Percentiles rank a stretch among this genome's conserved stretches.
Evolutionary conservation across 768 basidiomycete species (phyloP).

Genomic region (Trametes maxima): DNA sequence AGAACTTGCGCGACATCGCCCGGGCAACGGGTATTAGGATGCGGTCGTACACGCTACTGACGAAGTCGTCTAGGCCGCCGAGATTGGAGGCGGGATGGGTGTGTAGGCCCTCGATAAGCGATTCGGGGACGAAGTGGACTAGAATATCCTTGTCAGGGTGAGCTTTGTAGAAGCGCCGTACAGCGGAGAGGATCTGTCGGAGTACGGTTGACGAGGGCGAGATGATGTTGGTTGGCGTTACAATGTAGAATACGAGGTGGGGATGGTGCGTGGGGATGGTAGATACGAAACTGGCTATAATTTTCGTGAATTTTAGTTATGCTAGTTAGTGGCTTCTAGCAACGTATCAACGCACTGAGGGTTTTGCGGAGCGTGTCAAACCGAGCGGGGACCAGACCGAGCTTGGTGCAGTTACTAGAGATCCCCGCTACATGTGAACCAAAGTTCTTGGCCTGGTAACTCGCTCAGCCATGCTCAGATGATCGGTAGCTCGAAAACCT

Average conservation of each 20-base stretch:
- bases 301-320: background rate
- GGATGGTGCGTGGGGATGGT: conserved; percentile 19
- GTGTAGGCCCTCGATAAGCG: conserved; percentile 51
- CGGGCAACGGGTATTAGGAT: conserved; percentile 64
- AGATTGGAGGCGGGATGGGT: conserved; percentile 45
- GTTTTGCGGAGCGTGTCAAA: conserved; percentile 74
- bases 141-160: conserved; percentile 52
- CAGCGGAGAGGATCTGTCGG: conserved; percentile 67
- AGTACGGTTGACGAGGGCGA: conserved; percentile 65
- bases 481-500: conserved; percentile 33
- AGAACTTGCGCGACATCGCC: conserved; percentile 55
- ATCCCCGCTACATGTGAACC: conserved; percentile 59
- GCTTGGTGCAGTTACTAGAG: conserved; percentile 45
- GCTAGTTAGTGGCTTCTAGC: background rate
- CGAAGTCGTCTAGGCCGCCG: conserved; percentile 52
- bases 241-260: conserved; percentile 67
- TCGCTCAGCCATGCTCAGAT: conserved; percentile 19
- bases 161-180: conserved; percentile 57
- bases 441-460: conserved; percentile 57
- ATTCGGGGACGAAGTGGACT: conserved; percentile 76
- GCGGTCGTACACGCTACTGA: conserved; percentile 71
- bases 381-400: conserved; percentile 64
- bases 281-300: conserved; percentile 23
- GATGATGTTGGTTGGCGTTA: conserved; percentile 61
- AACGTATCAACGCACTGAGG: conserved; percentile 45